Evolutionary conservation across 805 yeast genomes (phyloP).

Genomic region (Lipomyces chichibuensis): DNA sequence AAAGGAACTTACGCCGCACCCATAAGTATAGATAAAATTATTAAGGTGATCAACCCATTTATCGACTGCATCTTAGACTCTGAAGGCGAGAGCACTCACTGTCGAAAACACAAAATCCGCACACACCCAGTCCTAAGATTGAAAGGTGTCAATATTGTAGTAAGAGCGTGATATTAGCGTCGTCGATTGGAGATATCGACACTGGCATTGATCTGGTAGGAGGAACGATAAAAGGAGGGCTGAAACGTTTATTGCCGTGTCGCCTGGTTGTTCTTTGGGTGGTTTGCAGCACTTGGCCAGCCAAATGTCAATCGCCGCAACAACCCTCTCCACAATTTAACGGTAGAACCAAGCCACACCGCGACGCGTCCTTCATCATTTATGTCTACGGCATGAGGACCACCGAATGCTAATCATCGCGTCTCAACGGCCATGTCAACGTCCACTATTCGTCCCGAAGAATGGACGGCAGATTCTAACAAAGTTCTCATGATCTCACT

Average conservation of each 20-base stretch:
- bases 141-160: neutral
- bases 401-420: neutral
- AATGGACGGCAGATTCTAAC: conserved; percentile 76
- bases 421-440: conserved; percentile 1
- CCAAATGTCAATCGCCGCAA: no score
- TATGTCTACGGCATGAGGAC: neutral
- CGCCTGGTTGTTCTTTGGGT: no score
- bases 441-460: conserved; percentile 48
- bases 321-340: no score
- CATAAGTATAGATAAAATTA: conserved; percentile 40
- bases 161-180: neutral
- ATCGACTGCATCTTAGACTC: conserved; percentile 12
- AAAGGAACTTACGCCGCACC: conserved; percentile 38
- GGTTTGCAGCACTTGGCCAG: no score
- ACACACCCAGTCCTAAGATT: neutral
- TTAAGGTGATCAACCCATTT: conserved; percentile 36
- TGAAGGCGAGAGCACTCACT: neutral
- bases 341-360: no score
- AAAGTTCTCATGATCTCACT: conserved; percentile 64
- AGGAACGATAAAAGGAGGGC: no score
- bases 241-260: no score
- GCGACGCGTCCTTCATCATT: neutral
- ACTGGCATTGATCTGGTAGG: no score
- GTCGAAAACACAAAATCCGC: neutral
- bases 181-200: no score